Evolutionary conservation across 2,329 filamentous ascomycete genomes (phyloP).

Genomic region (Hymenoscyphus albidus): DNA sequence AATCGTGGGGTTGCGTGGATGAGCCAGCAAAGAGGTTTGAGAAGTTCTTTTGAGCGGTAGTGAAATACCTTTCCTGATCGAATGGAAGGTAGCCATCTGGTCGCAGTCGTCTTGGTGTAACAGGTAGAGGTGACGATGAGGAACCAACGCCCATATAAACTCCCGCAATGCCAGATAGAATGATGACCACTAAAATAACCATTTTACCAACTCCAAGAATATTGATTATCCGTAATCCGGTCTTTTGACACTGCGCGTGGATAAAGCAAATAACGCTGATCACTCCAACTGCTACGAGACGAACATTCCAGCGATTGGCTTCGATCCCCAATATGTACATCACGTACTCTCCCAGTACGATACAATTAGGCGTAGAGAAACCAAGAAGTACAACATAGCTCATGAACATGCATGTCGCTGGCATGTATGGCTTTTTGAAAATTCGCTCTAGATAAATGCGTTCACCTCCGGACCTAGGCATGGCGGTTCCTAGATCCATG

Average conservation of each 20-base stretch:
- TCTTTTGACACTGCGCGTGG: conserved; percentile 38
- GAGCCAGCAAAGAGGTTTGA: conserved; percentile 39
- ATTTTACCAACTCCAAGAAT: conserved; percentile 47
- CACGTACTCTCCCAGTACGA: conserved; percentile 49
- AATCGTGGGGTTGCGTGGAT: conserved; percentile 41
- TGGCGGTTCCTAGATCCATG: conserved; percentile 44
- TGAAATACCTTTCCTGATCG: conserved; percentile 16
- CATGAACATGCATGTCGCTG: conserved; percentile 51
- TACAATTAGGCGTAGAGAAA: conserved; percentile 50
- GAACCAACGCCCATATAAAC: conserved; percentile 35
- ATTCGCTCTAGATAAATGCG: conserved; percentile 52
- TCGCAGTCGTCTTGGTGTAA: conserved; percentile 5
- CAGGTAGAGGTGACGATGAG: conserved; percentile 12
- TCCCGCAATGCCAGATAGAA: conserved; percentile 42
- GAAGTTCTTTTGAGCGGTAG: conserved; percentile 41
- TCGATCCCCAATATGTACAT: conserved; percentile 43
- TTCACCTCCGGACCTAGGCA: conserved; percentile 47
- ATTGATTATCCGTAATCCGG: conserved; percentile 47
- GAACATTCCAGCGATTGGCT: conserved; percentile 46
- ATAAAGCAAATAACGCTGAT: conserved; percentile 42
- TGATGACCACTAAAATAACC: conserved; percentile 45
- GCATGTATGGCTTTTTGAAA: conserved; percentile 47
- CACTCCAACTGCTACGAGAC: conserved; percentile 44
- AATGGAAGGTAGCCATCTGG: conserved; percentile 5
- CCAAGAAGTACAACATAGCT: conserved; percentile 48